Conservation (phyloP, 2,329 filamentous ascomycete genomes). For the Fonsecaea multimorphosa region DNA sequence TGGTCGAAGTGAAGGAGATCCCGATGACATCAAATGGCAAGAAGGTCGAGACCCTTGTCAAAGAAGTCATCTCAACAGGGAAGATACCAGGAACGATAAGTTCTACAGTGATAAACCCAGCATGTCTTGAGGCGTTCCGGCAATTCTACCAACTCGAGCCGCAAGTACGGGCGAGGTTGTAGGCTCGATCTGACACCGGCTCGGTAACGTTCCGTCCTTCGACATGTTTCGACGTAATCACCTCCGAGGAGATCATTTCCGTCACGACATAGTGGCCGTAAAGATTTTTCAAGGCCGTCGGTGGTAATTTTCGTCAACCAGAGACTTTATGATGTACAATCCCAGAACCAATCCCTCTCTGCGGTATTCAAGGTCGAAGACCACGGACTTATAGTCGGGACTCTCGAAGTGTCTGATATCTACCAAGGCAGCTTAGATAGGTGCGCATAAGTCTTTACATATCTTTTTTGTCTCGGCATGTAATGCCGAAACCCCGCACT, state of each 20-base stretch:
- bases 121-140: conserved; percentile 45
- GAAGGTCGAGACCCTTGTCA: conserved; percentile 33
- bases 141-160: conserved; percentile 38
- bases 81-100: conserved; percentile 45
- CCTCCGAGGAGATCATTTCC: too few species aligned
- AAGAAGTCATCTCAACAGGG: conserved; percentile 43
- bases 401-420: too few species aligned
- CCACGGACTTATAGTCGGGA: too few species aligned
- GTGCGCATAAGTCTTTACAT: too few species aligned
- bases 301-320: too few species aligned
- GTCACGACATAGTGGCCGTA: too few species aligned
- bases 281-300: not conserved
- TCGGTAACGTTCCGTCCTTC: too few species aligned
- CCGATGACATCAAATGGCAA: conserved; percentile 32
- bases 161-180: conserved; percentile 3
- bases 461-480: not conserved
- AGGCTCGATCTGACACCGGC: not conserved
- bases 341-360: too few species aligned
- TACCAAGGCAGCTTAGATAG: not conserved
- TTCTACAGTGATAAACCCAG: conserved; percentile 50
- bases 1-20: conserved; percentile 27
- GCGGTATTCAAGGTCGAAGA: too few species aligned
- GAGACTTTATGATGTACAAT: too few species aligned
- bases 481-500: conserved; percentile 13
- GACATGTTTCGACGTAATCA: too few species aligned